Evolutionary conservation across 805 yeast genomes (phyloP).

Genomic region (Starmerella cellae): DNA sequence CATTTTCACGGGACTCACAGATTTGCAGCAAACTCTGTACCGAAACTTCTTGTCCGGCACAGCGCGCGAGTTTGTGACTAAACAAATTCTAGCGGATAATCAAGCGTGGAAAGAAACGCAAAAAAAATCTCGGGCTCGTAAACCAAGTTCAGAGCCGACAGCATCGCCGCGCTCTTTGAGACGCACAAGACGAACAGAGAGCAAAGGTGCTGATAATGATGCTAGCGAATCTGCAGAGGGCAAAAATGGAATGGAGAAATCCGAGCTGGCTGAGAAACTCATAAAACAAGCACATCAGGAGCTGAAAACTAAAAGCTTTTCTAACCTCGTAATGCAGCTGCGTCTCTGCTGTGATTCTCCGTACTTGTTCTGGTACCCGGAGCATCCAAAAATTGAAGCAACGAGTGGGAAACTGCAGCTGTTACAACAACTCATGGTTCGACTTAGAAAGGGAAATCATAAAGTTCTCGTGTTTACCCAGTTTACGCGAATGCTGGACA

Average conservation of each 20-base stretch:
- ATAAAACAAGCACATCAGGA: conserved; percentile 27
- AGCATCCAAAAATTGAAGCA: conserved; percentile 32
- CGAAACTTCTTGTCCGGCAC: conserved; percentile 33
- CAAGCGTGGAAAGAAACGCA: conserved; percentile 9
- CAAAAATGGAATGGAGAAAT: not conserved
- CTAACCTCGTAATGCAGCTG: conserved; percentile 68
- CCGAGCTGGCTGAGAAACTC: conserved; percentile 25
- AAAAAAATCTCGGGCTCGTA: not conserved
- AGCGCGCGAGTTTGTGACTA: conserved; percentile 25
- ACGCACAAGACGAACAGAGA: too few relatives aligned
- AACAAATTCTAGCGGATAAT: conserved; percentile 19
- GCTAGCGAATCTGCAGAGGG: not conserved
- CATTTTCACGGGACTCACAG: conserved; percentile 55
- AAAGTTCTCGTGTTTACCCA: conserved; percentile 77
- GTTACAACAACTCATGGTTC: conserved; percentile 47
- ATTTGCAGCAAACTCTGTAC: conserved; percentile 52
- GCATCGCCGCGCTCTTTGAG: not conserved
- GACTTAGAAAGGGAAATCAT: conserved; percentile 40
- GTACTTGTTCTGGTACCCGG: conserved; percentile 69
- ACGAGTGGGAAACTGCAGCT: conserved; percentile 64
- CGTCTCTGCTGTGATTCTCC: conserved; percentile 80
- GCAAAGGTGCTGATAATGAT: not conserved
- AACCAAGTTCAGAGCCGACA: not conserved
- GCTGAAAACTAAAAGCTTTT: conserved; percentile 41
- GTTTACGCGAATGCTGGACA: conserved; percentile 69